Percentiles rank a stretch among this genome's conserved stretches.
phyloP scores from a whole-genome alignment of 495 filamentous ascomycete species.

The Astrothelium macrocarpum region DNA sequence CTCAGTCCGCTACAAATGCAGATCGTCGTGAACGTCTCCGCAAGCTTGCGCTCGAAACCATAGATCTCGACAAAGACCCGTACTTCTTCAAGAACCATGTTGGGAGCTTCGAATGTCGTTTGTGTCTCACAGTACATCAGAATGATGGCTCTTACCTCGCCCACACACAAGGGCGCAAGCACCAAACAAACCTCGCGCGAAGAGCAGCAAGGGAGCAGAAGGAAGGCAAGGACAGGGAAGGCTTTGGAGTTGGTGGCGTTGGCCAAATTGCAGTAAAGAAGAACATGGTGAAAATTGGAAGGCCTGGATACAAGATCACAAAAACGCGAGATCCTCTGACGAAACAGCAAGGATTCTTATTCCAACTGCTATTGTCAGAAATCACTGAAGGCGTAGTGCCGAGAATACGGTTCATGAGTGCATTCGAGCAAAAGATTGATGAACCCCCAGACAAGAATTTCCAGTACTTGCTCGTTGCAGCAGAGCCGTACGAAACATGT shows the following conservation, averaged over 20 bases:
- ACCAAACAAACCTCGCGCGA: constrained; percentile 97
- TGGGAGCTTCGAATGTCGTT: constrained; percentile 93
- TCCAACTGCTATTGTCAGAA: constrained; percentile 93
- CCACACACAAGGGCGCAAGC: constrained; percentile 97
- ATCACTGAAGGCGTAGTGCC: constrained; percentile 67
- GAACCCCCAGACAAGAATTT: constrained; percentile 87
- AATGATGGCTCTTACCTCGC: constrained; percentile 99
- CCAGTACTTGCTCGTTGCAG: constrained; percentile 91
- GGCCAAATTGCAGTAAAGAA: constrained; percentile 67
- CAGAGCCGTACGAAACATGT: constrained; percentile 96
- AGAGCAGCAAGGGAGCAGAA: constrained; percentile 89
- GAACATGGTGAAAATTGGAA: constrained; percentile 94
- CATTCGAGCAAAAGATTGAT: constrained; percentile 92
- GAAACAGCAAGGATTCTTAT: constrained; percentile 77
- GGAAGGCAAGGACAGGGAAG: constrained; percentile 70
- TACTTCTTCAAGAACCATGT: constrained; percentile 99
- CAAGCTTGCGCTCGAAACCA: constrained; percentile 95
- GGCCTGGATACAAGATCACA: constrained; percentile 96
- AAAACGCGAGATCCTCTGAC: constrained; percentile 88
- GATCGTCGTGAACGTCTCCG: constrained; percentile 94
- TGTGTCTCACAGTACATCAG: constrained; percentile 98
- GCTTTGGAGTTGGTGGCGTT: constrained; percentile 34
- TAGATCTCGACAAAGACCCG: constrained; percentile 98
- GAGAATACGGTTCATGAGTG: constrained; percentile 91
- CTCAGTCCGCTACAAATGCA: constrained; percentile 84